phyloP scores from a whole-genome alignment of 2,329 filamentous ascomycete species.

The Corinectria fuckeliana region DNA sequence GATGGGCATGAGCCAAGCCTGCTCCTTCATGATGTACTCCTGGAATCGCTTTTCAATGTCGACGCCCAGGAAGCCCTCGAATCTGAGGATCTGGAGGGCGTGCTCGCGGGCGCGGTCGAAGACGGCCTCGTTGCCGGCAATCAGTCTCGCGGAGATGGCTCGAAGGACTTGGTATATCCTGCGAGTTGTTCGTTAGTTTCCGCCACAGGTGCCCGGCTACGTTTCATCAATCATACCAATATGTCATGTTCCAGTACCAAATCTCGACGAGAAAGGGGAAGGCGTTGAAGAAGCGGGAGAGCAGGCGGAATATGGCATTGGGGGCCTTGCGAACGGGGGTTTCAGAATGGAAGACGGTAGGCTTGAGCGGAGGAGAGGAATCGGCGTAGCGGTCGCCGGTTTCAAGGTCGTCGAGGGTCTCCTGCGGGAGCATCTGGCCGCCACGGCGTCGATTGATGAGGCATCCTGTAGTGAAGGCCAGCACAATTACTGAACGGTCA shows the following conservation, averaged over 20 bases:
- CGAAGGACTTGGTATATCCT: slow-evolving; percentile 53
- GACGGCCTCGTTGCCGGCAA: slow-evolving; percentile 46
- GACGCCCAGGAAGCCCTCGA: slow-evolving; percentile 47
- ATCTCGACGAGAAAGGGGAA: slow-evolving; percentile 45
- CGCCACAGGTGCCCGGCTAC: background rate
- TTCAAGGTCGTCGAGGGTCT: slow-evolving; percentile 23
- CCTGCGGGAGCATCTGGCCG: background rate
- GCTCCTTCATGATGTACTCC: slow-evolving; percentile 44
- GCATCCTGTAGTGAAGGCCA: slow-evolving; percentile 32
- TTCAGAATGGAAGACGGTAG: slow-evolving; percentile 20
- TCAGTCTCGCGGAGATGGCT: slow-evolving; percentile 50
- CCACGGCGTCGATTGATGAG: slow-evolving; percentile 33
- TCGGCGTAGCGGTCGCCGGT: slow-evolving; percentile 20
- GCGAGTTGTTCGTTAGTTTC: slow-evolving; percentile 2
- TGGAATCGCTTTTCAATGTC: slow-evolving; percentile 51
- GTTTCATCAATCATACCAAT: slow-evolving; percentile 34
- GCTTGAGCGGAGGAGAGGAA: slow-evolving; percentile 31
- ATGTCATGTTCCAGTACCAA: slow-evolving; percentile 47
- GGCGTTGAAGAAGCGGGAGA: slow-evolving; percentile 40
- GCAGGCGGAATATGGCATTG: slow-evolving; percentile 32
- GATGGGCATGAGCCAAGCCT: slow-evolving; percentile 46
- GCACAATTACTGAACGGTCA: slow-evolving; percentile 27
- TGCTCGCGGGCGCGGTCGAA: slow-evolving; percentile 48
- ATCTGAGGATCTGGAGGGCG: slow-evolving; percentile 47
- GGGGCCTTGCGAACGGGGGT: slow-evolving; percentile 27